Percentiles rank a stretch among this genome's conserved stretches.
phyloP scores from a whole-genome alignment of 352 stramenopile genomes.

The Ophiocytium majus region DNA sequence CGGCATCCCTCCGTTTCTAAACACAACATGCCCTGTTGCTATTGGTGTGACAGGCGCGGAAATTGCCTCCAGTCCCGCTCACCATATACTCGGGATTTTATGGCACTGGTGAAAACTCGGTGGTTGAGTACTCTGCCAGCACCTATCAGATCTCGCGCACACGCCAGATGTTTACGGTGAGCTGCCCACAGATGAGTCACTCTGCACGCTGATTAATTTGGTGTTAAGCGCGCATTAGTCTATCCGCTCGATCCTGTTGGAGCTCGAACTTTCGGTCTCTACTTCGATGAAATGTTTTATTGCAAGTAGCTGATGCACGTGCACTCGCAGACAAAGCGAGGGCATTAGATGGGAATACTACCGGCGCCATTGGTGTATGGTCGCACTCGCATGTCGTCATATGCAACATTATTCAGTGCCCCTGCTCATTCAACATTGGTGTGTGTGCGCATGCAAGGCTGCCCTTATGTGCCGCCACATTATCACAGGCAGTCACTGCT shows the following conservation, averaged over 20 bases:
- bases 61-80: not conserved
- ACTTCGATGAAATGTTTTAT: not conserved
- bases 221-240: not conserved
- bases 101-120: not conserved
- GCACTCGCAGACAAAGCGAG: not conserved
- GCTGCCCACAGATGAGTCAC: too few species aligned
- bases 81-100: not conserved
- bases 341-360: not conserved
- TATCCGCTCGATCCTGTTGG: not conserved
- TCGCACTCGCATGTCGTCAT: too few species aligned
- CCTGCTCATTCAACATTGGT: too few species aligned
- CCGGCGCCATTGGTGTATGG: not conserved
- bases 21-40: too few species aligned
- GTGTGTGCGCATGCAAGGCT: not conserved
- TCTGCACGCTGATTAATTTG: not conserved
- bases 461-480: not conserved
- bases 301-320: not conserved
- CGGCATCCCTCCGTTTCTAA: too few species aligned
- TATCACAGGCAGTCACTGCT: not conserved
- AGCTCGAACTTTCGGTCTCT: not conserved
- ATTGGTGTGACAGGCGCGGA: not conserved
- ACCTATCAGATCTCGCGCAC: not conserved
- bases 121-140: not conserved
- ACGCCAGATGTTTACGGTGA: not conserved
- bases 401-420: too few species aligned